Base-by-base conservation (phyloP, 2,329 filamentous ascomycete genomes). In the Aspergillus sp. region DNA sequence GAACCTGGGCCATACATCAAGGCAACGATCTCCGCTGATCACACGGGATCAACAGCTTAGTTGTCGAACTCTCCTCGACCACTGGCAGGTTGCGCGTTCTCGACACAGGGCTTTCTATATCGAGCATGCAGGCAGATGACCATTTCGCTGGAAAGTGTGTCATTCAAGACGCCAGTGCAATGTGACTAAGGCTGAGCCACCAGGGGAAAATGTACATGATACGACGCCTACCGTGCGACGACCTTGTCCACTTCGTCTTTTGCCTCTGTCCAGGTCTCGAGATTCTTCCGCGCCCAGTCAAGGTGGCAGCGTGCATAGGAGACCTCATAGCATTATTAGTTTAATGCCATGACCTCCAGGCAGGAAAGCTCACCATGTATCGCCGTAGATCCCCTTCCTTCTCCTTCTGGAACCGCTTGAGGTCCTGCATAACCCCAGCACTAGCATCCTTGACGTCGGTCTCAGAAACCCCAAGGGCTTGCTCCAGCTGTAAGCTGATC, bases 391-490 rank as follows among this genome's bases (percentile, higher is more conserved):
- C 91, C 31, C 89, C 86, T 63, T 98, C 93, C 61, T 98, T 98
- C 62, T 96, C 88, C 37, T 70, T 71, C 61, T 98, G 93, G 62
- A 98, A 98, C 39, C 91, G 72, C 65, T 86, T 86, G 39, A 98
- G 66, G 55, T 98, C 91, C 49, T 83, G 81, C 47, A 98, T 62
- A 4, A 96, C 85, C 32, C 86, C 93, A 2, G 75, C 69, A 52
- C 86, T 95, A 6, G 91, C 91, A 51, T 96, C 86, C 57, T 83
- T 88, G 39, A 96, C 91, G 54, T 98, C 91, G 51, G 86, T 80
- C 41, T 88, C 86, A 4, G 86, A 84, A 4, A 84, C 88, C 19
- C 86, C 75, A 36, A 95, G 74, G 1, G 91, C 91, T 66, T 93
- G 86, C 60, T 96, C 88, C 32, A 98, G 71, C 66, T 95, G 74